Evolutionary conservation across 2,329 filamentous ascomycete genomes (phyloP).

Genomic region (Capronia epimyces): DNA sequence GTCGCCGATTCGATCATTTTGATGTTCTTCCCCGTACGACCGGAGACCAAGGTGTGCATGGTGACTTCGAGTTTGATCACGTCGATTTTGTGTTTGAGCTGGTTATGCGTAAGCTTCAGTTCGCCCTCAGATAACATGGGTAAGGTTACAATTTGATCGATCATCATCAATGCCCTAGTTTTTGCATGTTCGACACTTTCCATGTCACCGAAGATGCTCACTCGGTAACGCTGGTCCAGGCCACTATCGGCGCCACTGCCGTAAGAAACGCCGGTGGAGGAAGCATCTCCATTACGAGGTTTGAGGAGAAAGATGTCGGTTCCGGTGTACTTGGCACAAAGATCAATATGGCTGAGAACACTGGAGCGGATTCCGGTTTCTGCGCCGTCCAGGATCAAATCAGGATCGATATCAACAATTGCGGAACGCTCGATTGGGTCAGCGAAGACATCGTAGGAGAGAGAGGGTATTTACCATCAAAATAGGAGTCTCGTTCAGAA

Average conservation of each 20-base stretch:
- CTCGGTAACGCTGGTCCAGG: slow-evolving; percentile 79
- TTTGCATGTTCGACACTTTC: slow-evolving; percentile 96
- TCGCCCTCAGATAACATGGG: neutral
- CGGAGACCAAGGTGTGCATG: slow-evolving; percentile 86
- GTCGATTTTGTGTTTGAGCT: slow-evolving; percentile 61
- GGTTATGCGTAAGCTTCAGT: slow-evolving; percentile 19
- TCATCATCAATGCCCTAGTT: slow-evolving; percentile 91
- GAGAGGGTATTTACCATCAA: slow-evolving; percentile 64
- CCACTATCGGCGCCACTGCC: slow-evolving; percentile 73
- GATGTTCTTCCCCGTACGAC: slow-evolving; percentile 92
- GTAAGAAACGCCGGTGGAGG: slow-evolving; percentile 61
- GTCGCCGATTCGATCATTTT: slow-evolving; percentile 95
- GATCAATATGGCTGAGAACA: slow-evolving; percentile 79
- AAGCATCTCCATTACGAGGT: slow-evolving; percentile 74
- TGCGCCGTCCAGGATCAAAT: slow-evolving; percentile 74
- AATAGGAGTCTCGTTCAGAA: slow-evolving; percentile 87
- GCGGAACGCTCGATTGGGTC: slow-evolving; percentile 66
- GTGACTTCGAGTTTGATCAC: slow-evolving; percentile 76
- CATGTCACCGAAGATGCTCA: slow-evolving; percentile 91
- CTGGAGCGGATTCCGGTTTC: slow-evolving; percentile 64
- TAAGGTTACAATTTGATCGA: slow-evolving; percentile 75
- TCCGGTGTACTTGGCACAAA: slow-evolving; percentile 79
- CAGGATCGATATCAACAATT: slow-evolving; percentile 86
- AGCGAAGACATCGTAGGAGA: slow-evolving; percentile 9
- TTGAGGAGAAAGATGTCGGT: slow-evolving; percentile 95